These are phyloP conservation scores for Boletales sp. DNA, from an alignment of 768 basidiomycete genomes.

Conservation along the genomic window DNA sequence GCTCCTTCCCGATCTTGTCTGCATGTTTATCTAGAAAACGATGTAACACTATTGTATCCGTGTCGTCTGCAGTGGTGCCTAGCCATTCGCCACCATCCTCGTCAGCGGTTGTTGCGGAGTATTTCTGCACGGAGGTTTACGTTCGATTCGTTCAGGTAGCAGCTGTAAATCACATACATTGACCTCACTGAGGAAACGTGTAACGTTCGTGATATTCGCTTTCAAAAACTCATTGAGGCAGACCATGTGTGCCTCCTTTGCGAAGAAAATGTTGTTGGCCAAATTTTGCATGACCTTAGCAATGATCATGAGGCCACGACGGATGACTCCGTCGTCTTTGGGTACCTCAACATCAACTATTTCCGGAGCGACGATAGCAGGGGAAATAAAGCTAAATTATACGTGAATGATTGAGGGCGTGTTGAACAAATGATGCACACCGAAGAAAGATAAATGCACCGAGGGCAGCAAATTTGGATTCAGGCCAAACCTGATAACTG, in stretches of 20 bases:
- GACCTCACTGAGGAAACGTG: conserved; percentile 72
- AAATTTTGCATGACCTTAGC: conserved; percentile 92
- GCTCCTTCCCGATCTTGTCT: conserved; percentile 84
- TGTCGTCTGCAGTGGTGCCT: conserved; percentile 75
- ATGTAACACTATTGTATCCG: conserved; percentile 78
- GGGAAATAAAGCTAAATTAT: conserved; percentile 76
- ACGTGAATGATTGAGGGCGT: conserved; percentile 1
- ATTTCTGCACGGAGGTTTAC: conserved; percentile 33
- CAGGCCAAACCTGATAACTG: conserved; percentile 69
- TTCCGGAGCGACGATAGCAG: conserved; percentile 85
- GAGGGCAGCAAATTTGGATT: conserved; percentile 75
- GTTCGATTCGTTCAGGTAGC: not conserved
- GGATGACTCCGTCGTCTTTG: conserved; percentile 54
- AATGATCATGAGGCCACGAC: conserved; percentile 79
- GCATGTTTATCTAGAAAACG: conserved; percentile 82
- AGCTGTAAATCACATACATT: conserved; percentile 43
- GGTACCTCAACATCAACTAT: conserved; percentile 80
- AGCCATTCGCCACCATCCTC: conserved; percentile 72
- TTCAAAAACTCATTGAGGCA: conserved; percentile 72
- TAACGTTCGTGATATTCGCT: conserved; percentile 67
- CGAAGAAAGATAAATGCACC: conserved; percentile 92
- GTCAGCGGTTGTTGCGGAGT: conserved; percentile 40
- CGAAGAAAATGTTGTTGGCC: conserved; percentile 92
- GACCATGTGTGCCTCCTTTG: conserved; percentile 86
- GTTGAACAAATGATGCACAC: conserved; percentile 30